Evolutionary conservation across 2,329 filamentous ascomycete genomes (phyloP), one percentile per base, ranked within the genome.

Genomic region (Diaporthe humulicola): DNA sequence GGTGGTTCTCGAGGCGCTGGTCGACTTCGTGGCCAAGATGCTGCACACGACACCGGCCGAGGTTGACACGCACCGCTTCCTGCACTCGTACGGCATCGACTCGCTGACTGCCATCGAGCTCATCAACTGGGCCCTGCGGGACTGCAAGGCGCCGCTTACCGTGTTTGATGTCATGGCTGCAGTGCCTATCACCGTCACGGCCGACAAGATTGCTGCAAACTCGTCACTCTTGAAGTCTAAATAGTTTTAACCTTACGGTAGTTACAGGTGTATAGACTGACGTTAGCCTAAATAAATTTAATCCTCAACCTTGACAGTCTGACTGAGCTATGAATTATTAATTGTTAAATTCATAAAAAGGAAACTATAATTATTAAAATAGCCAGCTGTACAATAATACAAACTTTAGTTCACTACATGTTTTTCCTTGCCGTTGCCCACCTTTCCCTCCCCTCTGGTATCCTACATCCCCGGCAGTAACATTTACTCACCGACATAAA

Each of bases 381-480:
- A n/a, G n/a, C n/a, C n/a, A n/a, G n/a, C n/a, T n/a, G n/a, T n/a
- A n/a, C n/a, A n/a, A n/a, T n/a, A n/a, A n/a, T n/a, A n/a, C n/a
- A n/a, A n/a, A n/a, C n/a, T n/a, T n/a, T n/a, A n/a, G n/a, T n/a
- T n/a, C n/a, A n/a, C n/a, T n/a, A n/a, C n/a, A n/a, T n/a, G n/a
- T n/a, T 64, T 64, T 33, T 64, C 40, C 60, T 48, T 48, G 58
- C 15, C 15, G 15, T 2, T 48, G 60, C 40, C 60, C 28, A 64
- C 22, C 48, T 8, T 64, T 64, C 60, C 40, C 33, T 33, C 10
- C 60, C 60, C 40, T 64, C 19, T 8, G 60, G 60, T 30, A 33
- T 28, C 60, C 60, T 66, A 25, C 61, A 66, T 66, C 61, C 61
- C 42, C 28, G 61, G 42, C 61, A 66, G 28, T 66, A 50, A 66